A percentile compares a stretch with the other conserved stretches of the same genome.
Evolutionary conservation across 2,329 filamentous ascomycete genomes (phyloP).

Genomic region (Alternaria triticimaculans): DNA sequence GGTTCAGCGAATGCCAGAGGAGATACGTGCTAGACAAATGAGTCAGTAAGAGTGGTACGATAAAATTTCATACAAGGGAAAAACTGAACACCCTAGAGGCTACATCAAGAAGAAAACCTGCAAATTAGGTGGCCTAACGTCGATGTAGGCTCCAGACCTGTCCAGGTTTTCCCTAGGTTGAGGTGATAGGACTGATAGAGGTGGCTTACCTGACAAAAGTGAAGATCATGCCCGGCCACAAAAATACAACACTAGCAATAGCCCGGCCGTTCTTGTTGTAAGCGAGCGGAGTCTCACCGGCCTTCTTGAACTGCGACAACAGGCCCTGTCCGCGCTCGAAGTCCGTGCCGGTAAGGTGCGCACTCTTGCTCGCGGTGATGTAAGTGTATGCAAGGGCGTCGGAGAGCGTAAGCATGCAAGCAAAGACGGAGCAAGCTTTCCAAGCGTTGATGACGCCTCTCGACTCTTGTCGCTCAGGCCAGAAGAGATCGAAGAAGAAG

Average conservation of each 20-base stretch:
- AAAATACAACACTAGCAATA: conserved; percentile 59
- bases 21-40: conserved; percentile 42
- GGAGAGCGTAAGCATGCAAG: conserved; percentile 56
- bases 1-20: conserved; percentile 48
- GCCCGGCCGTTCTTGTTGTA: conserved; percentile 60
- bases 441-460: conserved; percentile 59
- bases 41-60: background rate
- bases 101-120: background rate
- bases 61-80: background rate
- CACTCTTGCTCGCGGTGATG: conserved; percentile 57
- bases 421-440: conserved; percentile 59
- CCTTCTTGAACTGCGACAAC: conserved; percentile 39
- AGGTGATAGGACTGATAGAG: background rate
- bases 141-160: background rate
- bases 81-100: background rate
- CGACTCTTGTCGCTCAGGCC: conserved; percentile 62
- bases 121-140: background rate
- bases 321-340: conserved; percentile 37
- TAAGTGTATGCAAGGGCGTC: conserved; percentile 59
- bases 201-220: conserved; percentile 54
- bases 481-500: conserved; percentile 69
- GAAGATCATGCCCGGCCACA: conserved; percentile 60
- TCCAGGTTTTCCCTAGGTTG: background rate
- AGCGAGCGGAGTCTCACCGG: conserved; percentile 45
- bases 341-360: conserved; percentile 54